Base-by-base conservation (phyloP, 805 yeast genomes). In the Saturnispora bothae region DNA sequence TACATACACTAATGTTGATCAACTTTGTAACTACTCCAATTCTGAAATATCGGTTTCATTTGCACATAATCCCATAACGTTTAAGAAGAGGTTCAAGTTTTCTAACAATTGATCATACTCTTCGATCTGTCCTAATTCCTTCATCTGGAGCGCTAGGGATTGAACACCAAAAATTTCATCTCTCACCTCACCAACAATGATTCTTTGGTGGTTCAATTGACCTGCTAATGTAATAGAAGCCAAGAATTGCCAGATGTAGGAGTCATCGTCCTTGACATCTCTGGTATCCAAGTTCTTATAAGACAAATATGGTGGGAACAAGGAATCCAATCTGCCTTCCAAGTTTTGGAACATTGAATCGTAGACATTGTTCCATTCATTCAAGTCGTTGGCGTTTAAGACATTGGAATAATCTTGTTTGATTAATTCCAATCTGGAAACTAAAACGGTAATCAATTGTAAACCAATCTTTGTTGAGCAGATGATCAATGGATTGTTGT, bases 11-110 rank as follows among this genome's bases (percentile, higher is more conserved):
- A n/a, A n/a, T n/a, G n/a, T 15, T 26, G 8, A n/a, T 28, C n/a
- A 19, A 21, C 18, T 19, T 19, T 5, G 23, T 9, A 13, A 8
- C 26, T 22, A 38, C 17, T 38, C 40, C 4, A 88, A 66, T 62
- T 86, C 96, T 30, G 79, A 73, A 53, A 88, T 88, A 57, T 84
- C 96, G 40, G 77, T 79, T 50, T 84, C 92, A 48, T 83, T 83
- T 5, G 96, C 95, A 43, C 83, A 84, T 47, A 89, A 71, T 6
- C 98, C 98, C 94, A 89, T 86, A 33, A 88, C 96, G 50, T 89
- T 92, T 61, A 89, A 71, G 65, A 86, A 88, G 71, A 89, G 65
- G 59, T 89, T 89, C 71, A 89, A 72, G 54, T 86, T 86, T 47
- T 74, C 76, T 52, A 79, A 70, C 23, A 48, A 47, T 62, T 68